Conservation (phyloP, 306 rosid genomes). For the Argentina anserina region DNA sequence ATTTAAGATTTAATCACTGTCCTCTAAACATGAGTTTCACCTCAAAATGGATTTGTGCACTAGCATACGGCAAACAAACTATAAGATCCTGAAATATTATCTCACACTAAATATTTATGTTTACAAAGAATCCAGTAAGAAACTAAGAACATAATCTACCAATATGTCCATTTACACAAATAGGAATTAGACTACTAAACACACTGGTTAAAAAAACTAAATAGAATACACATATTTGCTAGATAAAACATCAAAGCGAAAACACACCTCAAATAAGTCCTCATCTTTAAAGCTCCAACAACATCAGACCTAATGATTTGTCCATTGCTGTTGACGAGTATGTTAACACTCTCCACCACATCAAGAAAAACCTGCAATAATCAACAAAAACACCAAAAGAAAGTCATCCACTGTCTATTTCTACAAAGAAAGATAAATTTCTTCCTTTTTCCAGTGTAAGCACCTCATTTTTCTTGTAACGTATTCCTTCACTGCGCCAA, state of each 20-base stretch:
- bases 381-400: slow-evolving; percentile 2
- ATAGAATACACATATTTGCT: not conserved
- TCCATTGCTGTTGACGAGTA: slow-evolving; percentile 97
- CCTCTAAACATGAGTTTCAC: not conserved
- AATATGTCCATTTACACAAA: not conserved
- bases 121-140: not conserved
- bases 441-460: slow-evolving; percentile 7
- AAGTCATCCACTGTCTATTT: slow-evolving; percentile 19
- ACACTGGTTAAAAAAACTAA: not conserved
- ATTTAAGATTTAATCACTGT: slow-evolving; percentile 3
- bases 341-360: slow-evolving; percentile 99
- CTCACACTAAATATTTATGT: not conserved
- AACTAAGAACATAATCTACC: not conserved
- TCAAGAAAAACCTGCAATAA: slow-evolving; percentile 83
- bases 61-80: not conserved
- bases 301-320: slow-evolving; percentile 97
- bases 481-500: slow-evolving; percentile 98
- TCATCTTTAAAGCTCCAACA: slow-evolving; percentile 98
- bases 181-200: not conserved
- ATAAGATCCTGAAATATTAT: not conserved
- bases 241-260: slow-evolving; percentile 4
- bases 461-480: slow-evolving; percentile 97
- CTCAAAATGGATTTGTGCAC: not conserved
- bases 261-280: slow-evolving; percentile 87
- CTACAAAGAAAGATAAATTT: slow-evolving; percentile 5